Conservation (phyloP, 2,329 filamentous ascomycete species). For the Fusarium heterosporum region DNA sequence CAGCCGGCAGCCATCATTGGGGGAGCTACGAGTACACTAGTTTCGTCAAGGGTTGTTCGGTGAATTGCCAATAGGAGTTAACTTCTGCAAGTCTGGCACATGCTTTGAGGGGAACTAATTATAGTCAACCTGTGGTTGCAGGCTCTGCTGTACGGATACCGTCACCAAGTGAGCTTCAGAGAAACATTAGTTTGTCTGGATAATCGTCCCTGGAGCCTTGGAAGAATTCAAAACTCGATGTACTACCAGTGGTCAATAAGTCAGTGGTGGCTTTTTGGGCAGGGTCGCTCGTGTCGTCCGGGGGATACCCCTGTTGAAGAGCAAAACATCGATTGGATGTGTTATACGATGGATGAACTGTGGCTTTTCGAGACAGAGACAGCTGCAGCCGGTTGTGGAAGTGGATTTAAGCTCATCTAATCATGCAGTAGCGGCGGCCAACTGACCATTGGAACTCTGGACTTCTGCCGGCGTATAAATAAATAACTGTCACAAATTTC, state of each 20-base stretch:
- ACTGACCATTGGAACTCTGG: background rate
- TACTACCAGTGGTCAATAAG: background rate
- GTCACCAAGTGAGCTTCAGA: no score
- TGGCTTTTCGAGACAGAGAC: background rate
- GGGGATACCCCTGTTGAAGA: background rate
- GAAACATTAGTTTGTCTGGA: background rate
- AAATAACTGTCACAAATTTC: background rate
- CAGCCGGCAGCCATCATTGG: conserved; percentile 5
- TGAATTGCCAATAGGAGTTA: conserved; percentile 33
- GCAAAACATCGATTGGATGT: background rate
- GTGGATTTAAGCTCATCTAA: conserved; percentile 34
- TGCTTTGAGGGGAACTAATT: no score
- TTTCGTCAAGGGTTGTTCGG: conserved; percentile 4
- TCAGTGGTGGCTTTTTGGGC: conserved; percentile 1
- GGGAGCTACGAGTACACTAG: conserved; percentile 15
- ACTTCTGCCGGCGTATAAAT: background rate
- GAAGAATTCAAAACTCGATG: background rate
- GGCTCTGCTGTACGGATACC: no score
- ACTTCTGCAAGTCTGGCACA: background rate
- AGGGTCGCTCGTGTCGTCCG: background rate
- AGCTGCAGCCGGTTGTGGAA: conserved; percentile 1
- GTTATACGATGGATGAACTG: conserved; percentile 6
- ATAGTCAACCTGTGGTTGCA: no score
- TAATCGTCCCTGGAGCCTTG: background rate
- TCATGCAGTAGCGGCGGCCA: conserved; percentile 16